Percentiles rank a stretch among this genome's conserved stretches.
Conservation (phyloP, 1,284 basidiomycete species). For the Sparassis latifolia region DNA sequence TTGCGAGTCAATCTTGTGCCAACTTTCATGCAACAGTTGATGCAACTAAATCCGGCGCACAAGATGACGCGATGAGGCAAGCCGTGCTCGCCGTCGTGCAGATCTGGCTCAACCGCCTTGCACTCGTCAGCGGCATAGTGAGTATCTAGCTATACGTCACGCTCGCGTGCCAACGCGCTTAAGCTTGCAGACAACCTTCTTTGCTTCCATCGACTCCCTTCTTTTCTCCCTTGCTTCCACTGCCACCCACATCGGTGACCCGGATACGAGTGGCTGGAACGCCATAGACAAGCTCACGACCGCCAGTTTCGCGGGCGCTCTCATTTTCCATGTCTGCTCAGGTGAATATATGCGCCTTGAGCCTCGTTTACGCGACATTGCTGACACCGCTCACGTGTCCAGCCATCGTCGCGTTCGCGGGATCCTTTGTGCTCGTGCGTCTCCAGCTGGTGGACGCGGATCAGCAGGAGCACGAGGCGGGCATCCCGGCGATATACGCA, state of each 20-base stretch:
- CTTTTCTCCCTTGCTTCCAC: constrained; percentile 24
- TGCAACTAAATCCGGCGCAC: background rate
- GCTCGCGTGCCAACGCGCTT: background rate
- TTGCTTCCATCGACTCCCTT: constrained; percentile 26
- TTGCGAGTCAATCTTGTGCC: no score
- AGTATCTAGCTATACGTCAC: background rate
- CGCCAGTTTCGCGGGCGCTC: constrained; percentile 28
- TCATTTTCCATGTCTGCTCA: constrained; percentile 29
- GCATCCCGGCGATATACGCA: background rate
- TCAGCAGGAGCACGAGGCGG: constrained; percentile 12
- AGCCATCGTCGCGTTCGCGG: constrained; percentile 29
- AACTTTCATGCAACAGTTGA: background rate
- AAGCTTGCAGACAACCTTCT: background rate
- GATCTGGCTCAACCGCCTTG: constrained; percentile 9
- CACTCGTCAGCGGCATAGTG: constrained; percentile 11
- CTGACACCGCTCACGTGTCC: background rate
- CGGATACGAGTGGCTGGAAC: constrained; percentile 11
- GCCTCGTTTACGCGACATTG: background rate
- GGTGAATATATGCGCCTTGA: background rate
- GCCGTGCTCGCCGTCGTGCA: constrained; percentile 8
- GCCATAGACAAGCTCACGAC: constrained; percentile 19
- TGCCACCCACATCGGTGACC: constrained; percentile 8
- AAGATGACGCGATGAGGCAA: constrained; percentile 4
- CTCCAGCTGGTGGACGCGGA: constrained; percentile 24
- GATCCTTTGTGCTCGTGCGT: constrained; percentile 29